These are phyloP conservation scores for Vaccinium darrowii DNA, from an alignment of 148 eudicot genomes.

Conservation along the genomic window DNA sequence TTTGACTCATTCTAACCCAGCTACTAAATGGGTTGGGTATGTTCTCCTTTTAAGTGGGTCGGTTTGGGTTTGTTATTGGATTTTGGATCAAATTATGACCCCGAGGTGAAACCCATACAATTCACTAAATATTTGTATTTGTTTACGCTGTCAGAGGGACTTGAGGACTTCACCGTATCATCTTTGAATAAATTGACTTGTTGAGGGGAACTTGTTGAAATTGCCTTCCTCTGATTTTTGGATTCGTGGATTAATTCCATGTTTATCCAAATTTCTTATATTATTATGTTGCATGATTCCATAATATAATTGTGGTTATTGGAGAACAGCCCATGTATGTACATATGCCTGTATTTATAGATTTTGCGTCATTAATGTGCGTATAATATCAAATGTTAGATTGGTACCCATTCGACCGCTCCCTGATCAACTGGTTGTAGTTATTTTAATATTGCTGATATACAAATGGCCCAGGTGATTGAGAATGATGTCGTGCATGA, in stretches of 20 bases:
- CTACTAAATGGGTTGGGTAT: too few species aligned
- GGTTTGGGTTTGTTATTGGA: too few species aligned
- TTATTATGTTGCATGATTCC: background rate
- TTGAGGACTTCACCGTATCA: background rate
- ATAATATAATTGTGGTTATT: background rate
- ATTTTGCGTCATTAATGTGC: background rate
- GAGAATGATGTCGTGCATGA: background rate
- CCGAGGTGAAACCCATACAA: too few species aligned
- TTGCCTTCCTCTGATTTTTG: background rate
- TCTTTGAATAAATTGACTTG: background rate
- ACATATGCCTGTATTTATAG: background rate
- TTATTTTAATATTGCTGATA: background rate
- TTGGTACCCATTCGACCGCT: background rate
- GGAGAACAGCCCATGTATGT: background rate
- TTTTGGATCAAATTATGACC: too few species aligned
- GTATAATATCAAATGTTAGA: background rate
- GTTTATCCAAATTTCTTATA: background rate
- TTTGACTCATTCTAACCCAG: too few species aligned
- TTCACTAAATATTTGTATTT: background rate
- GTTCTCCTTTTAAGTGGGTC: too few species aligned
- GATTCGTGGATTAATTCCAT: background rate
- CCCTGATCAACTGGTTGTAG: background rate
- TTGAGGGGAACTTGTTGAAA: background rate
- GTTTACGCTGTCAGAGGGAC: background rate
- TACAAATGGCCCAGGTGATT: background rate